phyloP scores from a whole-genome alignment of 2,329 filamentous ascomycete species.

The Colletotrichum sp. region DNA sequence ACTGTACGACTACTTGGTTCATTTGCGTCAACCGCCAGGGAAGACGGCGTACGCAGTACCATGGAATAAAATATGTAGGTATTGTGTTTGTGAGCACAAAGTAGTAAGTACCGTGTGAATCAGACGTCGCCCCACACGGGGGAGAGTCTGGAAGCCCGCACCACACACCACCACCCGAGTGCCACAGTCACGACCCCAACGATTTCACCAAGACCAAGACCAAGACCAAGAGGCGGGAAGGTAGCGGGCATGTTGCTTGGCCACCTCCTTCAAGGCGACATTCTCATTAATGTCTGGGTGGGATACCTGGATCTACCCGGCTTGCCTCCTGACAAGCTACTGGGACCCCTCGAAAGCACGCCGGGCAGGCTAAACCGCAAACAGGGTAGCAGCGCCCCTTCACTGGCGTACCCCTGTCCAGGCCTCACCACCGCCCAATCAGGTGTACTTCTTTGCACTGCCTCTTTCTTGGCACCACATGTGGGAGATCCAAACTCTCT shows the following conservation, averaged over 20 bases:
- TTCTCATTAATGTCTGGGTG: no score
- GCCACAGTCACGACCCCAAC: not conserved
- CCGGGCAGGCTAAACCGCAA: slow-evolving; percentile 2
- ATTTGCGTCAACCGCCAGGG: no score
- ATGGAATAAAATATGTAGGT: not conserved
- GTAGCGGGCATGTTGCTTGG: not conserved
- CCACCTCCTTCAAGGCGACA: not conserved
- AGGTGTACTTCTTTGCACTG: slow-evolving; percentile 22
- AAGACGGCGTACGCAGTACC: no score
- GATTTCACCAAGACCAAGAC: not conserved
- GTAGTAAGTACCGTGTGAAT: not conserved
- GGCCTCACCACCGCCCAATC: not conserved
- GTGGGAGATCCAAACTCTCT: slow-evolving; percentile 21
- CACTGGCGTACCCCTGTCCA: slow-evolving; percentile 3
- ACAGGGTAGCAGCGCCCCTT: not conserved
- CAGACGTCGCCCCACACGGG: not conserved
- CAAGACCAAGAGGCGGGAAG: not conserved
- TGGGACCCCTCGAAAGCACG: slow-evolving; percentile 7
- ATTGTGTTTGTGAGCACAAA: no score
- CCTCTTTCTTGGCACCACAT: slow-evolving; percentile 22
- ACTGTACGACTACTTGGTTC: no score
- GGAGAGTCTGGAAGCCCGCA: not conserved
- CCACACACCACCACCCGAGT: not conserved
- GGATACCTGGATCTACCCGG: slow-evolving; percentile 3
- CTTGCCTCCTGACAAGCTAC: slow-evolving; percentile 14